Evolutionary conservation across 495 filamentous ascomycete genomes (phyloP), one percentile per base, ranked within the genome.

Genomic region (Xylaria grammica): DNA sequence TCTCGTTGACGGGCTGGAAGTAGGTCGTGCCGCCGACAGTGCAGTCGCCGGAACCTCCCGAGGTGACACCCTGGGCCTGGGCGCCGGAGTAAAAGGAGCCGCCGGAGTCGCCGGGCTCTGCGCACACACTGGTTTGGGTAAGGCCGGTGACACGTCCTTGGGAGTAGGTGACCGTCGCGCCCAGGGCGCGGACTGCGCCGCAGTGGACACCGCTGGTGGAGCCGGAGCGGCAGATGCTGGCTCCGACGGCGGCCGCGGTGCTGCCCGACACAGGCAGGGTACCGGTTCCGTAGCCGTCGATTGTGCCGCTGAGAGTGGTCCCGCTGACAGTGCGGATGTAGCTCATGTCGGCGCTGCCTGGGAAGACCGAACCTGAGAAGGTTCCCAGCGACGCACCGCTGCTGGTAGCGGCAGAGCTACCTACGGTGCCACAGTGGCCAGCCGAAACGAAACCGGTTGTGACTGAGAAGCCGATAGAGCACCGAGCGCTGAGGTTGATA

Each of bases 1-100:
- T 71, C 65, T 71, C 68, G 53, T 71, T 71, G 54, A 71, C 68
- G 56, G 68, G 68, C 66, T 71, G 68, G 68, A 71, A 71, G 68
- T 68, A 71, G 58, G 68, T 71, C 0, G 30, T 68, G 44, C 68
- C 68, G 62, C 68, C 68, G 27, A 7, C 7, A 15, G 65, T 60
- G 68, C 68, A 71, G 66, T 71, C 62, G 45, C 68, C 68, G 36
- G 62, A 68, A 60, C 68, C 68, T 68, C 68, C 68, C 38, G 68
- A 71, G 68, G 68, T 71, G 46, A 71, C 68, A 24, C 68, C 68
- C 63, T 71, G 65, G 59, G 68, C 68, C 65, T 71, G 68, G 62
- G 65, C 27, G 49, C 68, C 68, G 22, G 65, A 65, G 68, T 68
- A 71, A 15, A 57, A 71, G 26, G 68, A 63, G 52, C 68, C 68